Conservation (phyloP, 108 stramenopile genomes). For the Hondaea fermentalgiana region DNA sequence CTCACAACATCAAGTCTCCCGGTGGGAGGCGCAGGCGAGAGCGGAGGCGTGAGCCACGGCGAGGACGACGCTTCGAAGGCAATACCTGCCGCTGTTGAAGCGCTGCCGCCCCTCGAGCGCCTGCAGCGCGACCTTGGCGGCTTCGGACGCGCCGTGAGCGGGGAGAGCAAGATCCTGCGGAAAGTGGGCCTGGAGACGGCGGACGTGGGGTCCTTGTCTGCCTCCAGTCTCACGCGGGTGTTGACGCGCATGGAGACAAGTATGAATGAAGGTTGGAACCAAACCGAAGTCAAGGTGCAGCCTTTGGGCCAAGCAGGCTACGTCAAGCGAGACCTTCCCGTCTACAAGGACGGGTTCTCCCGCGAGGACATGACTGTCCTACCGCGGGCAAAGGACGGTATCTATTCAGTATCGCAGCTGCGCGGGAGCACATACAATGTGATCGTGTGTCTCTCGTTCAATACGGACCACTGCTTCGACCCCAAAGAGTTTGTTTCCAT, state of each 20-base stretch:
- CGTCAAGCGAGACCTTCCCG: background rate
- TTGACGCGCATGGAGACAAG: background rate
- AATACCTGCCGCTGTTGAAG: background rate
- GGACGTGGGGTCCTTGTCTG: background rate
- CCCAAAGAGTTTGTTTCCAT: background rate
- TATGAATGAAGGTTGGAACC: background rate
- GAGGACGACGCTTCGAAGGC: background rate
- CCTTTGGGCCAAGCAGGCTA: background rate
- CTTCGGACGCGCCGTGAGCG: background rate
- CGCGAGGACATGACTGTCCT: background rate
- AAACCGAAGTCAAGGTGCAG: background rate
- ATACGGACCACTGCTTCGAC: slow-evolving; percentile 11
- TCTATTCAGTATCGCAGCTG: background rate
- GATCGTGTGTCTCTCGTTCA: background rate
- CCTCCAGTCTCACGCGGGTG: background rate
- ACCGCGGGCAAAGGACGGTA: background rate
- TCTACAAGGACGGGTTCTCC: background rate
- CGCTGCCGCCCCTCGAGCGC: background rate
- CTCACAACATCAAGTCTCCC: background rate
- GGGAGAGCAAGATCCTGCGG: background rate
- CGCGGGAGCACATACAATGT: background rate
- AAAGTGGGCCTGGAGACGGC: background rate
- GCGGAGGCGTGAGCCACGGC: background rate
- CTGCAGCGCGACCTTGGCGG: background rate
- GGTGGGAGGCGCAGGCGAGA: background rate